These are phyloP conservation scores for Periconia digitata DNA, from an alignment of 2,329 filamentous ascomycete genomes.

Conservation along the genomic window DNA sequence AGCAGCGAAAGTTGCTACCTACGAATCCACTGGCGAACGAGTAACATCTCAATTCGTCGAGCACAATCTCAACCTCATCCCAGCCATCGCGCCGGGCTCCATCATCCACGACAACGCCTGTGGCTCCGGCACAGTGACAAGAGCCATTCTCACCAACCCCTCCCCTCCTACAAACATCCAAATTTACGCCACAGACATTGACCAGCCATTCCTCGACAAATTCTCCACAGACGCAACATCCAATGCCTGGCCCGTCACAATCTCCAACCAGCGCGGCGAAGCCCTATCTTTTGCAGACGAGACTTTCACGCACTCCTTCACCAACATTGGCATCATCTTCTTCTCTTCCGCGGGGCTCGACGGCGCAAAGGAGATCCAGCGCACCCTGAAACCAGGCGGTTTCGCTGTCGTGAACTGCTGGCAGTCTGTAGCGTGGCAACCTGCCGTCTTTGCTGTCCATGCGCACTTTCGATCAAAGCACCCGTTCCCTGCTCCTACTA, in stretches of 20 bases:
- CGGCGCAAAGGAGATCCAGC: slow-evolving; percentile 41
- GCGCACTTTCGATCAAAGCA: slow-evolving; percentile 19
- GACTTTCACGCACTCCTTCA: slow-evolving; percentile 43
- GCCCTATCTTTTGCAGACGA: slow-evolving; percentile 24
- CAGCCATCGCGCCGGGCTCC: slow-evolving; percentile 24
- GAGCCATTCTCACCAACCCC: slow-evolving; percentile 19
- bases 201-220: slow-evolving; percentile 27
- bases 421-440: slow-evolving; percentile 28
- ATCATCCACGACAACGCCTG: slow-evolving; percentile 40
- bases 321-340: slow-evolving; percentile 46
- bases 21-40: slow-evolving; percentile 31
- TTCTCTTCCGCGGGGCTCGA: slow-evolving; percentile 28
- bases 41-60: slow-evolving; percentile 29
- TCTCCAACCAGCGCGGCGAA: slow-evolving; percentile 22
- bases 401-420: slow-evolving; percentile 44
- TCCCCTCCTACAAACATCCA: slow-evolving; percentile 7
- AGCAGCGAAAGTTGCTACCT: slow-evolving; percentile 26
- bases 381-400: slow-evolving; percentile 43
- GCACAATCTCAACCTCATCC: slow-evolving; percentile 30
- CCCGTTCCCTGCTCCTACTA: slow-evolving; percentile 18
- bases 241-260: slow-evolving; percentile 26
- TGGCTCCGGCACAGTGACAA: slow-evolving; percentile 33
- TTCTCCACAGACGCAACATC: slow-evolving; percentile 11
- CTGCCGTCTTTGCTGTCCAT: slow-evolving; percentile 22
- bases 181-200: slow-evolving; percentile 36